A percentile compares a stretch with the other conserved stretches of the same genome.
Evolutionary conservation across 176 grass and related monocot genomes (phyloP).

Genomic region (Poa pratensis): DNA sequence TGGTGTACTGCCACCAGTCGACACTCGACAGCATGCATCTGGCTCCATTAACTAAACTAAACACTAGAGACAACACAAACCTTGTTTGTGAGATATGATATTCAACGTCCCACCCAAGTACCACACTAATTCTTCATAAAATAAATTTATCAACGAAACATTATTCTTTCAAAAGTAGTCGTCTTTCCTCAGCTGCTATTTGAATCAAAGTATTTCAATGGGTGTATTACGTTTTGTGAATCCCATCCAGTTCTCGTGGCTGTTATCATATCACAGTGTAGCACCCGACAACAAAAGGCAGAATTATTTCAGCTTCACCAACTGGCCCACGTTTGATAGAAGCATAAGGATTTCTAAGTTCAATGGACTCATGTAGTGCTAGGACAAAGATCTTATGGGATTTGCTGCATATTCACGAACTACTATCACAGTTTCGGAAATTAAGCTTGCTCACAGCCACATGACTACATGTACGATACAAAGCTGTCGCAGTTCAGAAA

Average conservation of each 20-base stretch:
- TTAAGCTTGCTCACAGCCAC: neutral
- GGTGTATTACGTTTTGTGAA: neutral
- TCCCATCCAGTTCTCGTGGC: neutral
- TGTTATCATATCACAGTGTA: neutral
- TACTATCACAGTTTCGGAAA: neutral
- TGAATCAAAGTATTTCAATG: too few species aligned
- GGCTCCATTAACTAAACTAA: too few species aligned
- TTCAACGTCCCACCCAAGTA: too few species aligned
- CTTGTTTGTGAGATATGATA: too few species aligned
- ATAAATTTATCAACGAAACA: too few species aligned
- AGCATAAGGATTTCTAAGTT: neutral
- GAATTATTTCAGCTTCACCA: neutral
- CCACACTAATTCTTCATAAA: too few species aligned
- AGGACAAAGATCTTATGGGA: neutral
- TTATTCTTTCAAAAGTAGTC: too few species aligned
- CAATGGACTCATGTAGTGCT: neutral
- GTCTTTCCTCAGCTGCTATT: too few species aligned
- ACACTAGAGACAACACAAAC: too few species aligned
- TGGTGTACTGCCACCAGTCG: too few species aligned
- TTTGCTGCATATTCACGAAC: neutral
- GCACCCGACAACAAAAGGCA: neutral
- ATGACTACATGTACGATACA: neutral
- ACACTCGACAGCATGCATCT: too few species aligned
- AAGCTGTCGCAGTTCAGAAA: conserved; percentile 23
- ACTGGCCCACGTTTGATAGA: neutral